Base-by-base conservation (phyloP, 441 rosid genomes). In the Corymbia citriodora region DNA sequence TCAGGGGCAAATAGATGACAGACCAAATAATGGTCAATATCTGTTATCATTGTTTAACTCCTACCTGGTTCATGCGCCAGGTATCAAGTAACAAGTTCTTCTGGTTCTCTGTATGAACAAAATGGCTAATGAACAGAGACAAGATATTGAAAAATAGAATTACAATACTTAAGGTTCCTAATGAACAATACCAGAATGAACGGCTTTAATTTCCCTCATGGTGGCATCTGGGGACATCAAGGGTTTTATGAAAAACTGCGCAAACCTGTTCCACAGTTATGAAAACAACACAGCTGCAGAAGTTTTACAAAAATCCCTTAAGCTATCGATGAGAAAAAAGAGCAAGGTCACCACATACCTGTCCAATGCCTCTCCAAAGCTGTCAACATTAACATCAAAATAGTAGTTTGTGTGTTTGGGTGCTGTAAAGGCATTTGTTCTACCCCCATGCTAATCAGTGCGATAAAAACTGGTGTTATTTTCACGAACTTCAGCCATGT, bases 141-240 rank as follows among this genome's bases (percentile, higher is more conserved):
- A 89, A 72, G 68, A 79, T 45, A 83, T 63, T 55, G 83, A 48
- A 82, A 45, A 49, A 21, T 54, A 88, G 83, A 89, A 55, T 53
- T 3, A 13, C 55, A 11, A 48, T 45, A 14, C 48, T 11, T 6
- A 52, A 85, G 89, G 70, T 79, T 27, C 87, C 82, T 70, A 82
- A 89, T 8, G 19, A 52, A 85, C 88, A 3, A 85, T 81, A 98
- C 99, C 99, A 93, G 99, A 98, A 93, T 97, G 99, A 88, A 98
- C 99, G 27, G 97, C 98, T 92, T 96, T 98, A 59, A 96, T 96
- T 92, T 98, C 99, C 92, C 99, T 96, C 90, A 79, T 95, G 59
- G 99, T 97, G 70, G 99, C 99, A 91, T 98, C 99, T 82, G 98
- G 95, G 59, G 99, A 95, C 98, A 98, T 95, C 92, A 98, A 94